phyloP scores from a whole-genome alignment of 371 early-diverging fungal species.

The Mucor piriformis region DNA sequence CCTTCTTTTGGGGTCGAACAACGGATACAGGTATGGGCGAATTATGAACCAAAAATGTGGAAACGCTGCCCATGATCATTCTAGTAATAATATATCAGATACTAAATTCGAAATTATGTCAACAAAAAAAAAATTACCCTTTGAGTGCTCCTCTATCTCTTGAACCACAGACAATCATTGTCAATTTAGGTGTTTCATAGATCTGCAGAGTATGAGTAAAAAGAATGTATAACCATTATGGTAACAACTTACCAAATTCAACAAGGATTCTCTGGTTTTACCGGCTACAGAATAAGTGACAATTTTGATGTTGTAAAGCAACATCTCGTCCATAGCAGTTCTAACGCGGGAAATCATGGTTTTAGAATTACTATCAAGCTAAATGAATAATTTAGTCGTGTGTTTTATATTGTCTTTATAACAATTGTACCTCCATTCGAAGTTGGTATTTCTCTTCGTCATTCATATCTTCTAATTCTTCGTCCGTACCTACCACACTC shows the following conservation, averaged over 20 bases:
- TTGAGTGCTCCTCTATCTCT: conserved; percentile 58
- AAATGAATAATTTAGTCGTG: not conserved
- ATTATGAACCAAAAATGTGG: conserved; percentile 62
- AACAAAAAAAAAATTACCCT: conserved; percentile 42
- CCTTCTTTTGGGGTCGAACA: conserved; percentile 57
- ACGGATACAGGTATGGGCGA: conserved; percentile 64
- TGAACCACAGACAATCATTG: conserved; percentile 63
- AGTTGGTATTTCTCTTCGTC: conserved; percentile 41
- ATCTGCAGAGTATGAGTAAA: conserved; percentile 29
- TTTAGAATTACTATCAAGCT: conserved; percentile 50
- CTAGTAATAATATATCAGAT: conserved; percentile 9
- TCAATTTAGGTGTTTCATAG: conserved; percentile 46
- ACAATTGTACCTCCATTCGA: conserved; percentile 29
- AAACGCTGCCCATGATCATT: conserved; percentile 61
- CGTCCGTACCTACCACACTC: conserved; percentile 52
- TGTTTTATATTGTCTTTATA: not conserved
- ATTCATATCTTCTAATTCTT: conserved; percentile 41
- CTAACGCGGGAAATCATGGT: conserved; percentile 47
- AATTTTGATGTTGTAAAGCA: conserved; percentile 57
- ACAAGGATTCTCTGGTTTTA: conserved; percentile 53
- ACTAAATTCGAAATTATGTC: not conserved
- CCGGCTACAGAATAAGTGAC: conserved; percentile 57
- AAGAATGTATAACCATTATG: not conserved
- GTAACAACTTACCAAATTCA: conserved; percentile 45
- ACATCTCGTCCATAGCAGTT: conserved; percentile 37